Conservation (phyloP, 805 yeast genomes). For the Candida golubevii region DNA sequence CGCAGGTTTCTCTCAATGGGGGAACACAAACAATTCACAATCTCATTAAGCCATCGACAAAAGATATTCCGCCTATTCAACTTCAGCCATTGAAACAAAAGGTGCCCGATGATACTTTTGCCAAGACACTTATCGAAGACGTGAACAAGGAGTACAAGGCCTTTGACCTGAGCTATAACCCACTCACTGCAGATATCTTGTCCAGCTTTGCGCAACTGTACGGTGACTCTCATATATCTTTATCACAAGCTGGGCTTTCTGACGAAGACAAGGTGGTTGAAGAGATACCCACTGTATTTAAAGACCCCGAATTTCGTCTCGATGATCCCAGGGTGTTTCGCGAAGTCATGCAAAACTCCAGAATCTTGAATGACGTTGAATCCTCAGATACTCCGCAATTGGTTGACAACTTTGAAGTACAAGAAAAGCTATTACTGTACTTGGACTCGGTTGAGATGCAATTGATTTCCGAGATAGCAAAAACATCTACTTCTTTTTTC, state of each 20-base stretch:
- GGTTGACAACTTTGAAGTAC: conserved; percentile 54
- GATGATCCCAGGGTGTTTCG: conserved; percentile 87
- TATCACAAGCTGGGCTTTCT: conserved; percentile 4
- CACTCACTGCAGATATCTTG: conserved; percentile 35
- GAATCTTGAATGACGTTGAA: conserved; percentile 32
- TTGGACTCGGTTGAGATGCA: conserved; percentile 82
- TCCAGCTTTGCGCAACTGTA: conserved; percentile 26
- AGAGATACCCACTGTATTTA: conserved; percentile 64
- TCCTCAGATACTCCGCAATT: conserved; percentile 23
- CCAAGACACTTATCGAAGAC: conserved; percentile 16
- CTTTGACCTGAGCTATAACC: conserved; percentile 36
- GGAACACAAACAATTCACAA: conserved; percentile 41
- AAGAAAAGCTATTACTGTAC: conserved; percentile 75
- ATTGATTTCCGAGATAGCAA: conserved; percentile 75
- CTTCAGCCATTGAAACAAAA: conserved; percentile 34
- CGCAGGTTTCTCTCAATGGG: conserved; percentile 37
- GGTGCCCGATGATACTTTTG: conserved; percentile 22
- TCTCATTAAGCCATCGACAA: conserved; percentile 63
- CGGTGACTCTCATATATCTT: conserved; percentile 9
- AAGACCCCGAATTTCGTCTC: conserved; percentile 63
- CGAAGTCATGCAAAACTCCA: conserved; percentile 60
- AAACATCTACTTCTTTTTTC: conserved; percentile 80
- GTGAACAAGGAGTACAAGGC: conserved; percentile 26
- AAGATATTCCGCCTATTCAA: conserved; percentile 81
- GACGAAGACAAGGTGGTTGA: conserved; percentile 1